Evolutionary conservation across 306 rosid genomes (phyloP).

Genomic region (Ammopiptanthus mongolicus): DNA sequence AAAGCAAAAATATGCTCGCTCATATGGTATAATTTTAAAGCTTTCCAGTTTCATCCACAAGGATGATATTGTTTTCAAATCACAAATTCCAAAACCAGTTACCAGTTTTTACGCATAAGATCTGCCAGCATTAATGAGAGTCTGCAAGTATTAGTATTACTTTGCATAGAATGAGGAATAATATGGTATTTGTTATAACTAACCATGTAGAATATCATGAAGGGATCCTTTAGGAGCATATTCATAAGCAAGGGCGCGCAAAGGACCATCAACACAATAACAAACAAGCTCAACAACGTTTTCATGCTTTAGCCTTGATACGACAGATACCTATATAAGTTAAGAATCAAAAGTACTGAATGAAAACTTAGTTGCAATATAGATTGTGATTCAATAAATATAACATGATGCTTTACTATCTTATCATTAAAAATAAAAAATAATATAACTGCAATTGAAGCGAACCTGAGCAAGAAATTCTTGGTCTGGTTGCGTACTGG

Average conservation of each 20-base stretch:
- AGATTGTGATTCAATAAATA: background rate
- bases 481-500: constrained; percentile 64
- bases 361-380: background rate
- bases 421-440: background rate
- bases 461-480: constrained; percentile 77
- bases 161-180: background rate
- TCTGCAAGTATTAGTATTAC: background rate
- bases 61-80: background rate
- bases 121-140: background rate
- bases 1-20: background rate
- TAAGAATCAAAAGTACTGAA: background rate
- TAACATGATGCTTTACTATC: background rate
- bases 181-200: background rate
- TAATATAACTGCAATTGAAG: background rate
- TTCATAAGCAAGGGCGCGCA: constrained; percentile 67
- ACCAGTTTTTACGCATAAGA: background rate
- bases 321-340: constrained; percentile 55
- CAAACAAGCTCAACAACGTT: constrained; percentile 61
- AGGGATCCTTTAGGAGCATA: constrained; percentile 79
- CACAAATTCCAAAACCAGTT: background rate
- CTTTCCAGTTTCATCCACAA: background rate
- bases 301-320: constrained; percentile 76
- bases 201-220: constrained; percentile 75
- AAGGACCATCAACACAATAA: constrained; percentile 67
- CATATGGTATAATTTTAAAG: background rate